Evolutionary conservation across 495 filamentous ascomycete genomes (phyloP).

Genomic region (Elaphomyces granulatus): DNA sequence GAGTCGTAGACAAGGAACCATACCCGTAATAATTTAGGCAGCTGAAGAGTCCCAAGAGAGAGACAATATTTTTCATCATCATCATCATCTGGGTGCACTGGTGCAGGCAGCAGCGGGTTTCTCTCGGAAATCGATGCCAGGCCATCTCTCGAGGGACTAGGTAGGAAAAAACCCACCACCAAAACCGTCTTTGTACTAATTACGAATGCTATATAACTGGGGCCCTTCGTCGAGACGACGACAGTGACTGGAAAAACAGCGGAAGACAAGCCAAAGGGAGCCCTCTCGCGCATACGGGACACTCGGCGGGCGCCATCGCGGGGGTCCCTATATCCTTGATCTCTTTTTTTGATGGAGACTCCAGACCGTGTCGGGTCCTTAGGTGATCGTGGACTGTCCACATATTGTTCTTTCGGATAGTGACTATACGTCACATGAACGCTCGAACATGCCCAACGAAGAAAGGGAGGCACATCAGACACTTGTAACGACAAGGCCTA

Average conservation of each 20-base stretch:
- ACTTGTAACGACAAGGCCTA: background rate
- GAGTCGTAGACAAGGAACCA: too few relatives aligned
- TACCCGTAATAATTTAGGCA: too few relatives aligned
- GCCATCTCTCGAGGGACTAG: too few relatives aligned
- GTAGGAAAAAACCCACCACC: too few relatives aligned
- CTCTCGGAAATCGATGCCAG: too few relatives aligned
- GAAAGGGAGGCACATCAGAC: background rate
- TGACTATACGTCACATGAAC: background rate
- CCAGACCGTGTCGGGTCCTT: background rate
- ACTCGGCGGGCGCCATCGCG: background rate
- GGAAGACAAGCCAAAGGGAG: background rate
- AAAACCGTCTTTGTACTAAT: background rate
- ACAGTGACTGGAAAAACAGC: background rate
- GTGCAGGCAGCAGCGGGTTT: too few relatives aligned
- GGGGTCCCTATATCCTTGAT: background rate
- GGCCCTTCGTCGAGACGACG: background rate
- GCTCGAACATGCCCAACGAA: background rate
- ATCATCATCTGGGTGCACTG: too few relatives aligned
- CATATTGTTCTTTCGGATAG: background rate
- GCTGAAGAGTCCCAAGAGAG: too few relatives aligned
- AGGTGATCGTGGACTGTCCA: background rate
- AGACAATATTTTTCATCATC: too few relatives aligned
- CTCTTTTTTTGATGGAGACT: background rate
- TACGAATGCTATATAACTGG: background rate
- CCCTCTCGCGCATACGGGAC: background rate